Base-by-base conservation (phyloP, 2,329 filamentous ascomycete genomes). In the Clonostachys solani region DNA sequence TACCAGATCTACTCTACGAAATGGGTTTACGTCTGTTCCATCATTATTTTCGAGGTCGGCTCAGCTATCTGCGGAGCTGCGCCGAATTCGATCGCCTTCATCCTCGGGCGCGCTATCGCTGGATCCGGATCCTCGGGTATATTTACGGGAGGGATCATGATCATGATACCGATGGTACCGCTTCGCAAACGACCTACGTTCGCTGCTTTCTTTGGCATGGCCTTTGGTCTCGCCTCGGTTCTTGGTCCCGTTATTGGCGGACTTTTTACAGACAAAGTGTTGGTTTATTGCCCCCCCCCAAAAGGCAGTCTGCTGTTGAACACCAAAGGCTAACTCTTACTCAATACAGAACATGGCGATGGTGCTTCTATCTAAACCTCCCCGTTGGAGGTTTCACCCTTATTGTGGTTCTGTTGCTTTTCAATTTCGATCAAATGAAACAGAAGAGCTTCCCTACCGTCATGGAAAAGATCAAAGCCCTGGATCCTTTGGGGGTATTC, bases 111-210 rank as follows among this genome's bases (percentile, higher is more conserved):
- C 16, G 62, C 63, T 5, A 45, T 69, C 13, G 58, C 64, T 8
- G 66, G 65, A 12, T 40, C 62, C 10, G 66, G 64, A 2, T 56
- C 53, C 7, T 60, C 57, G 3, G 63, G 65, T 45, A 80, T 83
- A 55, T 80, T 79, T 7, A 33, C 44, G 0, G 79, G 79, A 8
- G 71, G 72, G 40, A 74, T 80, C 61, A 68, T 83, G 57, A 73
- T 49, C 17, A 17, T 44, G 6, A 23, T 34, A 9, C 19, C n/a
- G 10, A 46, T 40, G n/a, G 41, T 49, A 6, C 47, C 47, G 1
- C 41, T 49, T 12, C 35, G 36, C 2, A 47, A 43, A 29, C 3
- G 47, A 17, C 47, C 47, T 9, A 23, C 42, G 4, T 49, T 19
- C 18, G 13, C 47, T 77, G 70, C 75, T 33, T 62, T 75, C 2